Evolutionary conservation across 345 rosid genomes (phyloP).

Genomic region (sweet orange (Citrus sinensis)): DNA sequence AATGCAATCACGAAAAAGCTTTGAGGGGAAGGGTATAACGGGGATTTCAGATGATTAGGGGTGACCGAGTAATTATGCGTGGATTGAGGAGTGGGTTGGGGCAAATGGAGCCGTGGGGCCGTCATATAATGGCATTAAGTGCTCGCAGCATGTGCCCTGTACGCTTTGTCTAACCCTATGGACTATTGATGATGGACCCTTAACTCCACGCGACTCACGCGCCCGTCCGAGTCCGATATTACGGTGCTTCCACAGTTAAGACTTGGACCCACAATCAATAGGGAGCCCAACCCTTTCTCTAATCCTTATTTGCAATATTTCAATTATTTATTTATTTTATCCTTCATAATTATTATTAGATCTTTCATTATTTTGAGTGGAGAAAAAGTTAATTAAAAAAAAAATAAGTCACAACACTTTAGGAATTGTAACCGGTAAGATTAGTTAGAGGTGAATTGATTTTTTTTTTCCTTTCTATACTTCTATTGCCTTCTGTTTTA

Average conservation of each 20-base stretch:
- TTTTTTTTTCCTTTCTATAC: neutral
- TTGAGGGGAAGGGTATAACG: neutral
- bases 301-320: too few species aligned
- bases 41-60: neutral
- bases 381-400: too few species aligned
- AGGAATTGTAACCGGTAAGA: too few species aligned
- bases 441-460: neutral
- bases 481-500: neutral
- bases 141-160: slow-evolving; percentile 20
- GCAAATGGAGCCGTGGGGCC: slow-evolving; percentile 14
- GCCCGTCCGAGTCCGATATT: neutral
- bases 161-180: slow-evolving; percentile 2
- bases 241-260: neutral
- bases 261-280: neutral
- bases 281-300: neutral
- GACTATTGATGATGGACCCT: neutral
- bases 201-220: neutral
- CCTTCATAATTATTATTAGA: neutral
- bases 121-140: slow-evolving; percentile 15
- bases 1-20: neutral
- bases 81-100: slow-evolving; percentile 41
- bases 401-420: too few species aligned
- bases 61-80: slow-evolving; percentile 35
- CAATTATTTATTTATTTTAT: neutral
- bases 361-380: too few species aligned